A percentile compares a stretch with the other conserved stretches of the same genome.
Conservation (phyloP, 768 basidiomycete species). For the Termitomyces sp. region DNA sequence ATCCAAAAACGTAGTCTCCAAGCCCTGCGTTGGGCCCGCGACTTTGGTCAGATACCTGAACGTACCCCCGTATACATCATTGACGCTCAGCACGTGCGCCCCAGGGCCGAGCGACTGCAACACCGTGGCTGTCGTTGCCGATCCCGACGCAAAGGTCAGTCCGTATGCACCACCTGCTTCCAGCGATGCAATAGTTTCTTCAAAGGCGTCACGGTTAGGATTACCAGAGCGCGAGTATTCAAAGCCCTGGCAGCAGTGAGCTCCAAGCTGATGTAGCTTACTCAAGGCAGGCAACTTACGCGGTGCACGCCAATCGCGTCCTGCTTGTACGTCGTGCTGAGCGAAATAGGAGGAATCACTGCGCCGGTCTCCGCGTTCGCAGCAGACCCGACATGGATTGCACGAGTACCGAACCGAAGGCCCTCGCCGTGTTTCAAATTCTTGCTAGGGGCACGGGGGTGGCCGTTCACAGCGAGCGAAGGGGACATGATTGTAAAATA, state of each 20-base stretch:
- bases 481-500: not conserved
- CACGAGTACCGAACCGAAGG: not conserved
- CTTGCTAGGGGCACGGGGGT: not conserved
- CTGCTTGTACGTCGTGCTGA: not conserved
- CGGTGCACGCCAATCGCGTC: not conserved
- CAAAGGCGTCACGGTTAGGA: conserved; percentile 80
- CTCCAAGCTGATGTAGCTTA: not conserved
- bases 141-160: conserved; percentile 82
- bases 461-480: not conserved
- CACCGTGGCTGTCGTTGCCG: conserved; percentile 79
- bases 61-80: conserved; percentile 94
- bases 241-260: conserved; percentile 43
- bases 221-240: conserved; percentile 91
- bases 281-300: no score
- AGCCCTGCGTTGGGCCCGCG: conserved; percentile 50
- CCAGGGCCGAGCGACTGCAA: conserved; percentile 67
- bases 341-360: not conserved
- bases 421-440: not conserved
- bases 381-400: not conserved
- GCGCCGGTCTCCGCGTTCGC: not conserved
- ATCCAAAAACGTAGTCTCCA: conserved; percentile 77
- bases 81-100: conserved; percentile 81
- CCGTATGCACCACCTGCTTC: conserved; percentile 71
- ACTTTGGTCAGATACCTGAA: conserved; percentile 78
- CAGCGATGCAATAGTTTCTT: conserved; percentile 69